Percentiles rank a stretch among this genome's conserved stretches.
Evolutionary conservation across 2,329 filamentous ascomycete species (phyloP).

Genomic region (Acrocalymma vagum): DNA sequence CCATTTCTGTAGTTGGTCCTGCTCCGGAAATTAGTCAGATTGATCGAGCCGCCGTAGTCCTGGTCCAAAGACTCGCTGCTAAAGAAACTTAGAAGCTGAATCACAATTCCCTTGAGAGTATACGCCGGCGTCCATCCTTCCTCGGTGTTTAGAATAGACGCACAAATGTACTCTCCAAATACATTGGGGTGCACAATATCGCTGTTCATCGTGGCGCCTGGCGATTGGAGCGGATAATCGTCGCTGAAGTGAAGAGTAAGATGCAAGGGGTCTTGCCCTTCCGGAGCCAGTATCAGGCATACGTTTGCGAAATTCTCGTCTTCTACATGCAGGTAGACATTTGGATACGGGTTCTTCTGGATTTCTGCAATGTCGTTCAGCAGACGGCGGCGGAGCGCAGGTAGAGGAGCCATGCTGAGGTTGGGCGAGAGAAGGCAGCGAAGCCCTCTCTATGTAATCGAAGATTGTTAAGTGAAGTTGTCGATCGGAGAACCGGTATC

Average conservation of each 20-base stretch:
- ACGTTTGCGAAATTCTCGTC: constrained; percentile 47
- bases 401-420: constrained; percentile 2
- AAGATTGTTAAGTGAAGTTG: too few relatives aligned
- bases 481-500: constrained; percentile 12
- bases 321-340: constrained; percentile 52
- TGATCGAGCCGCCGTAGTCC: constrained; percentile 24
- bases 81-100: constrained; percentile 64
- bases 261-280: constrained; percentile 52
- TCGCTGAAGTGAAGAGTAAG: constrained; percentile 49
- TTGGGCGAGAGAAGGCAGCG: background rate
- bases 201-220: constrained; percentile 52
- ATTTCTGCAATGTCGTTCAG: constrained; percentile 58
- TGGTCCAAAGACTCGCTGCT: constrained; percentile 58
- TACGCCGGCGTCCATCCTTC: constrained; percentile 61
- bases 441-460: too few relatives aligned
- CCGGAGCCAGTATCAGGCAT: constrained; percentile 56
- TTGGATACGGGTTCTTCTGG: constrained; percentile 56
- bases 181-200: constrained; percentile 57
- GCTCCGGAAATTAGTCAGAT: constrained; percentile 30
- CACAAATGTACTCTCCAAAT: constrained; percentile 56
- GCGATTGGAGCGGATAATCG: constrained; percentile 53
- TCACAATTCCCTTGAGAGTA: constrained; percentile 59
- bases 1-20: background rate
- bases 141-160: constrained; percentile 53
- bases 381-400: constrained; percentile 29